Conservation (phyloP, 345 rosid genomes). For the Pistacia atlantica region DNA sequence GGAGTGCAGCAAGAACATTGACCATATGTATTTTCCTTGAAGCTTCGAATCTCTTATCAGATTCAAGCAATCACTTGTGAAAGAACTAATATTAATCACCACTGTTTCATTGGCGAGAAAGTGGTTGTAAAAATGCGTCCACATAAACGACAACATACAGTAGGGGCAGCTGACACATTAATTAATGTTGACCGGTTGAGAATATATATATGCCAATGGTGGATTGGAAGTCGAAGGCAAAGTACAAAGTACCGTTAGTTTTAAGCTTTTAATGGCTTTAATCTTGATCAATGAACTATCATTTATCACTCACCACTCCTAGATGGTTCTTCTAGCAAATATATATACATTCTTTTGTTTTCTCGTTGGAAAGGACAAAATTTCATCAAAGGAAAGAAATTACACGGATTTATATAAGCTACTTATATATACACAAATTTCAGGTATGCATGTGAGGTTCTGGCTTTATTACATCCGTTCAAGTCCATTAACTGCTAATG, state of each 20-base stretch:
- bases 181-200: neutral
- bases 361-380: neutral
- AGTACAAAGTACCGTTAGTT: conserved; percentile 6
- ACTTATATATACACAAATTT: neutral
- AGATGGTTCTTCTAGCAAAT: neutral
- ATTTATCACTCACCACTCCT: neutral
- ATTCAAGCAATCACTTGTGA: neutral
- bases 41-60: neutral
- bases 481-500: neutral
- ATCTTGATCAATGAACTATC: neutral
- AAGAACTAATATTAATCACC: neutral
- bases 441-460: neutral
- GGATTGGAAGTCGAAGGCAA: neutral
- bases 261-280: neutral
- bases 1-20: no score
- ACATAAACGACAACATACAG: neutral
- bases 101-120: conserved; percentile 7
- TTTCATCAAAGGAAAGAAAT: neutral
- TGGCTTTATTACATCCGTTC: neutral
- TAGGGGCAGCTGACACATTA: conserved; percentile 7
- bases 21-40: neutral
- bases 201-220: neutral
- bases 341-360: no score
- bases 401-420: neutral
- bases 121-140: neutral